Evolutionary conservation across 495 filamentous ascomycete species (phyloP).

Genomic region (Trichocladium antarcticum): DNA sequence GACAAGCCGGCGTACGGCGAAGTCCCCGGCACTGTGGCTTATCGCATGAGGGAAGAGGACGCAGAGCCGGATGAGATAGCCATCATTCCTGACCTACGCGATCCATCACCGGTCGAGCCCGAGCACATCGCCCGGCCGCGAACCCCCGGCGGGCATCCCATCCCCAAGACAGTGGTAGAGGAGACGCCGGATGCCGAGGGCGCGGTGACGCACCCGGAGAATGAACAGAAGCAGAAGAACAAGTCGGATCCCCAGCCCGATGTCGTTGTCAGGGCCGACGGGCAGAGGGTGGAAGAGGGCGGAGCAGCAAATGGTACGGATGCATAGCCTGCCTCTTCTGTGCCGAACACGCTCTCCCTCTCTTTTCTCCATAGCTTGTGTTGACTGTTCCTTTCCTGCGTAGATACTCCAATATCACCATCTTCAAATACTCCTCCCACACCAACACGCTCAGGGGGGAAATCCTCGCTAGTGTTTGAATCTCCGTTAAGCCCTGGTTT

Average conservation of each 20-base stretch:
- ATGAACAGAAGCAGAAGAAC: constrained; percentile 31
- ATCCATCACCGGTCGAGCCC: constrained; percentile 6
- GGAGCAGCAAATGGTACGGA: constrained; percentile 28
- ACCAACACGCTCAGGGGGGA: constrained; percentile 23
- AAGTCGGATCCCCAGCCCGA: constrained; percentile 39
- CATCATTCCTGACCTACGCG: constrained; percentile 37
- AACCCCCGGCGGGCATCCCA: constrained; percentile 34
- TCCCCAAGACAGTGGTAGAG: constrained; percentile 41
- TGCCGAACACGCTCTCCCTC: constrained; percentile 3
- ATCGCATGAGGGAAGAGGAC: constrained; percentile 64
- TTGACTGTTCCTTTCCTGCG: constrained; percentile 27
- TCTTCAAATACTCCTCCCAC: constrained; percentile 22
- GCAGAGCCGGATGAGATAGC: constrained; percentile 67
- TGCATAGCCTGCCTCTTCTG: constrained; percentile 23
- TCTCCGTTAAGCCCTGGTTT: constrained; percentile 13
- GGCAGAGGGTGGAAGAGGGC: constrained; percentile 20
- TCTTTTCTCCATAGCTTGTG: constrained; percentile 18
- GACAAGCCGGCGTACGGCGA: constrained; percentile 65
- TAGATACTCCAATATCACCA: constrained; percentile 32
- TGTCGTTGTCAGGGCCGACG: constrained; percentile 37
- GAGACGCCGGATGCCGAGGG: constrained; percentile 34
- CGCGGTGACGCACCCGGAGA: constrained; percentile 31
- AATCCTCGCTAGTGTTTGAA: constrained; percentile 23
- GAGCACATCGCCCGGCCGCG: constrained; percentile 20
- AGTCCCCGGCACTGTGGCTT: constrained; percentile 72